Evolutionary conservation across 441 rosid species (phyloP).

Genomic region (Brassica hybrid): DNA sequence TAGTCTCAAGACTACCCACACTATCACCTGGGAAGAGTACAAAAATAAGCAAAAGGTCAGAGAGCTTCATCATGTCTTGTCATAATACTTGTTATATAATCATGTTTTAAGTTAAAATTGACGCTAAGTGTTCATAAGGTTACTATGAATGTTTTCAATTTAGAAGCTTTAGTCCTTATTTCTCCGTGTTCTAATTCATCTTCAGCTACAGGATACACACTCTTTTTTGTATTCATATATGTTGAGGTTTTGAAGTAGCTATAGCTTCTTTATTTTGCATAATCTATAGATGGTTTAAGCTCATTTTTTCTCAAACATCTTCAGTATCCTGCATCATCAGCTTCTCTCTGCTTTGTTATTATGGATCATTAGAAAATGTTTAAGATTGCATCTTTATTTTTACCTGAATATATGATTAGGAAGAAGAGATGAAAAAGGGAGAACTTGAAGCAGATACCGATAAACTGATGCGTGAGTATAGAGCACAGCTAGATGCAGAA

Average conservation of each 20-base stretch:
- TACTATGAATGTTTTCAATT: background rate
- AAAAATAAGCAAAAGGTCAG: constrained; percentile 87
- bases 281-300: background rate
- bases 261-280: background rate
- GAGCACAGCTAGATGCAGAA: constrained; percentile 99
- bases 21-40: constrained; percentile 95
- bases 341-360: constrained; percentile 13
- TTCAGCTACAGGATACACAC: background rate
- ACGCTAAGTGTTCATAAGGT: constrained; percentile 11
- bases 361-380: background rate
- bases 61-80: background rate
- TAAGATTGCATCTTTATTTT: background rate
- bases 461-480: constrained; percentile 96
- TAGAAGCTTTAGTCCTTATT: constrained; percentile 6
- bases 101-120: background rate
- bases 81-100: background rate
- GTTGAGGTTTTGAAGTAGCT: background rate
- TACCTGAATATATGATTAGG: constrained; percentile 55
- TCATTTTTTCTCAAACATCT: background rate
- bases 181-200: background rate
- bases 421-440: constrained; percentile 87
- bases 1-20: constrained; percentile 92
- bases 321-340: background rate
- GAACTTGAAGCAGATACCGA: constrained; percentile 91
- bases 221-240: background rate